phyloP scores from a whole-genome alignment of 257 asterid species.

The Agastache rugosa region DNA sequence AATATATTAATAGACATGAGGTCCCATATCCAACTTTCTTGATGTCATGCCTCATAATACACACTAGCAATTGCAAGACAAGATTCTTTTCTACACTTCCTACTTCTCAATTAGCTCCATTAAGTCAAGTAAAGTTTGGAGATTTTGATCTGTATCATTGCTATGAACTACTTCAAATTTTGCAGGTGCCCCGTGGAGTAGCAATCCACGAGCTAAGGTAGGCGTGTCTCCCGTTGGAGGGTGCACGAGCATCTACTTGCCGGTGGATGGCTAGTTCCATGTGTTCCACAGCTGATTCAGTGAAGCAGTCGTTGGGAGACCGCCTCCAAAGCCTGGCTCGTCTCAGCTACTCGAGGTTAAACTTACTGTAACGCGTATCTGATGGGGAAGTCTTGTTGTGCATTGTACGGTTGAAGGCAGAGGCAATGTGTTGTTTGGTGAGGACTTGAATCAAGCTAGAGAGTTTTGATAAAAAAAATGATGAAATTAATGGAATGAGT shows the following conservation, averaged over 20 bases:
- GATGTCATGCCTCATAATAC: not conserved
- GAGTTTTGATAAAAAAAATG: not conserved
- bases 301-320: not conserved
- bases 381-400: not conserved
- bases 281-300: not conserved
- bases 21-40: constrained; percentile 27
- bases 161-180: not conserved
- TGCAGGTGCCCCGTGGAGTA: not conserved
- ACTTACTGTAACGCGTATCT: not conserved
- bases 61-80: not conserved
- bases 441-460: not conserved
- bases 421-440: not conserved
- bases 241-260: not conserved
- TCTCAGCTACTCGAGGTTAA: not conserved
- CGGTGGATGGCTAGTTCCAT: constrained; percentile 3
- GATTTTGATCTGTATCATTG: not conserved
- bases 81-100: not conserved
- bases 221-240: not conserved
- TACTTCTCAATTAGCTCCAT: not conserved
- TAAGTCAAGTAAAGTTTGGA: not conserved
- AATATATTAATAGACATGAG: not conserved
- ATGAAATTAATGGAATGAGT: not conserved
- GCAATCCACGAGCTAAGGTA: not conserved
- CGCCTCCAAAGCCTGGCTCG: not conserved
- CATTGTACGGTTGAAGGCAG: not conserved